Evolutionary conservation across 1,284 basidiomycete genomes (phyloP), one percentile per base, ranked within the genome.

Genomic region (Trichosporon faecale): DNA sequence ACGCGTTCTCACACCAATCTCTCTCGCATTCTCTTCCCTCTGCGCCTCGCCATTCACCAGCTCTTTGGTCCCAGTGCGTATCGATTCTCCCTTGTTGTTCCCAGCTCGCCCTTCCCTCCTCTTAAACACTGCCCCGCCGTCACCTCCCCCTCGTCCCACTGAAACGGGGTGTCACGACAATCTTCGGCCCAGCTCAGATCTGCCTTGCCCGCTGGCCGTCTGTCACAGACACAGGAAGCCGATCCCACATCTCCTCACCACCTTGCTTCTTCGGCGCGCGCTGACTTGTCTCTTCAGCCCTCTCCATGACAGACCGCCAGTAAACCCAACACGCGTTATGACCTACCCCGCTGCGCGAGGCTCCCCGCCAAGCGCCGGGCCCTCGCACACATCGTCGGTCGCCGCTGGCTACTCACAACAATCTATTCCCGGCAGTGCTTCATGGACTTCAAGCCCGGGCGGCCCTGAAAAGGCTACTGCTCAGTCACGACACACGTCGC

Each of bases 341-440:
- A 67, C 72, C 63, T 68, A 65, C 49, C 55, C 65, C 52, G 72
- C 72, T 69, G 72, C 72, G 72, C 72, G 72, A 70, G 72, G 72
- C 67, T 68, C 72, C 37, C 67, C 72, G 60, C 72, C 72, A 57
- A 67, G 72, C 72, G 72, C 69, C 64, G 72, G 72, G 66, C 33
- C 31, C 40, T 63, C 57, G 9, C 27, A 61, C 29, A 31, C 67
- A 44, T 49, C 67, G 9, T 44, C 29, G 16, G 25, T 55, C 35
- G 57, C 57, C 57, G 57, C 57, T 31, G 57, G 57, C 27, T 61
- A 61, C 57, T n/a, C 57, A 5, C 57, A 31, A n/a, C 57, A 61
- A n/a, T 31, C 57, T 57, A 52, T 61, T 12, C 46, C 52, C 65
- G 55, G 57, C 46, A n/a, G 7, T 25, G 21, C 66, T 27, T 40